phyloP scores from a whole-genome alignment of 31 red algal species.

The Porphyra umbilicalis region DNA sequence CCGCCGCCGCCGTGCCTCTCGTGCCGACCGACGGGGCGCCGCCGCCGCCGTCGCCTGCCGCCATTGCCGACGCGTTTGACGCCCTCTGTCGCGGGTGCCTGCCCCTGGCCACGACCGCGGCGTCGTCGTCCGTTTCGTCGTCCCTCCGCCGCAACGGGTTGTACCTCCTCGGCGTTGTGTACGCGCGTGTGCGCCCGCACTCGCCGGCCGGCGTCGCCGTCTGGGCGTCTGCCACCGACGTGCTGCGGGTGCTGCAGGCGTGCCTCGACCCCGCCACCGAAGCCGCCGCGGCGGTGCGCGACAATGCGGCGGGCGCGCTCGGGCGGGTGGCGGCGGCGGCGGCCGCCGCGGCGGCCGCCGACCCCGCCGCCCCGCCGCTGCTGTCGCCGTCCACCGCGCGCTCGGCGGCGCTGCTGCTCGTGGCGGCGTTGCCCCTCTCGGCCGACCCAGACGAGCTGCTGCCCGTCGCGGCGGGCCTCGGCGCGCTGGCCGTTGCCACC shows the following conservation, averaged over 20 bases:
- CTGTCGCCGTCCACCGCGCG: background rate
- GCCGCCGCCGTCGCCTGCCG: background rate
- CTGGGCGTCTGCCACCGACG: background rate
- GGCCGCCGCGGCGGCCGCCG: background rate
- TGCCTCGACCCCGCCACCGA: background rate
- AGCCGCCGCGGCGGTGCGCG: background rate
- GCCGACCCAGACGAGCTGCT: background rate
- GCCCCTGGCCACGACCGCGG: background rate
- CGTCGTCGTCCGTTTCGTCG: background rate
- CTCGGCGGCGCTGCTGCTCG: background rate
- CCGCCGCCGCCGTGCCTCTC: background rate
- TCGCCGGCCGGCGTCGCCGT: background rate
- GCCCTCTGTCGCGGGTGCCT: background rate
- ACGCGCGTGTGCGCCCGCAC: background rate
- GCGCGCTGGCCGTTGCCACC: background rate
- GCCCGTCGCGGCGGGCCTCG: background rate
- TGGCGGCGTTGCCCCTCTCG: background rate
- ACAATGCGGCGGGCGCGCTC: background rate
- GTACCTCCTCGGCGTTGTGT: background rate
- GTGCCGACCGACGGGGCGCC: background rate
- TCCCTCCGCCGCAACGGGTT: background rate
- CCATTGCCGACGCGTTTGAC: background rate
- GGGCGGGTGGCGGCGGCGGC: background rate
- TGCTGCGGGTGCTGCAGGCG: background rate
- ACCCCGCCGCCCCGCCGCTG: background rate